A percentile compares a stretch with the other conserved stretches of the same genome.
Evolutionary conservation across 371 early-diverging fungal genomes (phyloP).

Genomic region (Mortierella sp.): DNA sequence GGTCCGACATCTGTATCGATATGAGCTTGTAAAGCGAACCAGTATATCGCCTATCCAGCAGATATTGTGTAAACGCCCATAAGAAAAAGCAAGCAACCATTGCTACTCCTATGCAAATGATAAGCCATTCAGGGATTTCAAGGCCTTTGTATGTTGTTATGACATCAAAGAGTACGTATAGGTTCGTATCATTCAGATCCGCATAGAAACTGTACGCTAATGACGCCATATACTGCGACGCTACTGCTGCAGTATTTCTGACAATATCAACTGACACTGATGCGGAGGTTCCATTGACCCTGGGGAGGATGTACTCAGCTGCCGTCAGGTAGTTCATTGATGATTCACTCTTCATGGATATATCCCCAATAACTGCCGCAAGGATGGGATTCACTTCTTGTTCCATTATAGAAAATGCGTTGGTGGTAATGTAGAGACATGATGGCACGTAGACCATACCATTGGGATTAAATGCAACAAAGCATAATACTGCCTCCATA

Average conservation of each 20-base stretch:
- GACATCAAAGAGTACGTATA: background rate
- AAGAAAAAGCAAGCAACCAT: background rate
- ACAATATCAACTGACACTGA: background rate
- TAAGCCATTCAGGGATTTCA: background rate
- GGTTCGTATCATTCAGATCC: background rate
- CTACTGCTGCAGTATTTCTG: background rate
- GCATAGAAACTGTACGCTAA: background rate
- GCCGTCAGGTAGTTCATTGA: background rate
- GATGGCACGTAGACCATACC: background rate
- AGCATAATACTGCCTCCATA: background rate
- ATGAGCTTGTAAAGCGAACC: background rate
- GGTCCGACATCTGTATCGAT: background rate
- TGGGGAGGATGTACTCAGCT: background rate
- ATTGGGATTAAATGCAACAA: background rate
- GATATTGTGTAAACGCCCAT: background rate
- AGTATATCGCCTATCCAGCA: background rate
- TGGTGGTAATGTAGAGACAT: background rate
- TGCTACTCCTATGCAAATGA: background rate
- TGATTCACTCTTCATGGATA: too few relatives aligned
- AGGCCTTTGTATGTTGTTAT: background rate
- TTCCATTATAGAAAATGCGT: background rate
- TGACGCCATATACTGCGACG: background rate
- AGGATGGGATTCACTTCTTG: background rate
- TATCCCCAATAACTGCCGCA: background rate
- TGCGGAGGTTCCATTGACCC: background rate